These are phyloP conservation scores for Flaveria robusta DNA, from an alignment of 129 eudicot species.

Conservation along the genomic window DNA sequence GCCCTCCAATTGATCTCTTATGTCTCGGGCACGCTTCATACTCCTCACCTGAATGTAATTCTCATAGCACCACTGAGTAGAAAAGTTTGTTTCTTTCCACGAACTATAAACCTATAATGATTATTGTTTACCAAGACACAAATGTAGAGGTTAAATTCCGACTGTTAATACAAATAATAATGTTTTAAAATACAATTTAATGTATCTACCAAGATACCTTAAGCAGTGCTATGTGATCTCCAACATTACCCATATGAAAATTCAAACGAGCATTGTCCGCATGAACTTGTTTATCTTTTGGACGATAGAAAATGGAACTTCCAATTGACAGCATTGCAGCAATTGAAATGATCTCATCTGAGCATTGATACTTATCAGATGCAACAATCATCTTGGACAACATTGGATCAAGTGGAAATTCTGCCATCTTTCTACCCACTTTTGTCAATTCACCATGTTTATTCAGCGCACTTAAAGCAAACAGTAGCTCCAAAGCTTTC, in stretches of 20 bases:
- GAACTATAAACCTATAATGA: slow-evolving; percentile 79
- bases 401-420: slow-evolving; percentile 99
- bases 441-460: slow-evolving; percentile 92
- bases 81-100: slow-evolving; percentile 93
- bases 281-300: slow-evolving; percentile 97
- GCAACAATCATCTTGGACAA: slow-evolving; percentile 97
- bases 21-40: slow-evolving; percentile 97
- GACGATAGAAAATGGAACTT: slow-evolving; percentile 92
- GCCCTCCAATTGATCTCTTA: slow-evolving; percentile 89
- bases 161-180: neutral
- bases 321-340: slow-evolving; percentile 98
- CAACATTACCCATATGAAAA: slow-evolving; percentile 95
- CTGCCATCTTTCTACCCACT: slow-evolving; percentile 95
- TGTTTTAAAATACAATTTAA: neutral
- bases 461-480: slow-evolving; percentile 91
- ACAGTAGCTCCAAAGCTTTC: slow-evolving; percentile 82
- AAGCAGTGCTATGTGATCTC: slow-evolving; percentile 90
- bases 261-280: slow-evolving; percentile 94
- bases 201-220: slow-evolving; percentile 51
- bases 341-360: slow-evolving; percentile 89
- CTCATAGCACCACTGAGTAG: slow-evolving; percentile 98
- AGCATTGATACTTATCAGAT: slow-evolving; percentile 89
- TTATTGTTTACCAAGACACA: slow-evolving; percentile 8
- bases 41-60: slow-evolving; percentile 96
- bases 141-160: neutral